Conservation (phyloP, 192 early-diverging fungal genomes). For the Backusella circina region DNA sequence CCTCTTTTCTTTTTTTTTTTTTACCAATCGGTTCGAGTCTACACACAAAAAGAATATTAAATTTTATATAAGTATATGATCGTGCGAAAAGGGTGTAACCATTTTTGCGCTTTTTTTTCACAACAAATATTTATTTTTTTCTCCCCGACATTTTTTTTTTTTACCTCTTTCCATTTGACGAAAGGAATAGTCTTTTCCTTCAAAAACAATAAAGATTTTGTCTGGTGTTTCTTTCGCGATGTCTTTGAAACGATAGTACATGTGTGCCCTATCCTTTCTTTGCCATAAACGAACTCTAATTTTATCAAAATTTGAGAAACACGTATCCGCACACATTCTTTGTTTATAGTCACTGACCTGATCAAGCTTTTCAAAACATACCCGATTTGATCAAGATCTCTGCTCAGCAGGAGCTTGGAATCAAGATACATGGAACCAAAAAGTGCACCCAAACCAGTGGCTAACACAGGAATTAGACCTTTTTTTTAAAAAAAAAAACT, state of each 20-base stretch:
- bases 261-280: conserved; percentile 41
- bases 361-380: conserved; percentile 5
- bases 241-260: conserved; percentile 46
- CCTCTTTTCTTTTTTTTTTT: neutral
- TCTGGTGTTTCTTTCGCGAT: conserved; percentile 36
- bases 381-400: conserved; percentile 35
- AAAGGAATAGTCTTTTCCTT: conserved; percentile 44
- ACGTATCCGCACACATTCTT: neutral
- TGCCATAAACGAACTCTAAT: conserved; percentile 34
- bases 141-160: neutral
- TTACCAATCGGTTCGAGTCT: conserved; percentile 30
- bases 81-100: conserved; percentile 1
- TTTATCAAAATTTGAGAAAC: neutral
- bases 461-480: conserved; percentile 10
- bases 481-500: neutral
- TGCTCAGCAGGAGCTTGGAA: conserved; percentile 38
- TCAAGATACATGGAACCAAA: conserved; percentile 44
- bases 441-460: conserved; percentile 30
- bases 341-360: neutral
- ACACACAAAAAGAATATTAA: neutral
- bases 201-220: conserved; percentile 40
- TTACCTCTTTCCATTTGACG: conserved; percentile 41
- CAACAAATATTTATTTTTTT: neutral
- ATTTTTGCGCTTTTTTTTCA: neutral
- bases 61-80: neutral